Evolutionary conservation across 768 basidiomycete species (phyloP), one percentile per base, ranked within the genome.

Genomic region (Dentipellis sp.): DNA sequence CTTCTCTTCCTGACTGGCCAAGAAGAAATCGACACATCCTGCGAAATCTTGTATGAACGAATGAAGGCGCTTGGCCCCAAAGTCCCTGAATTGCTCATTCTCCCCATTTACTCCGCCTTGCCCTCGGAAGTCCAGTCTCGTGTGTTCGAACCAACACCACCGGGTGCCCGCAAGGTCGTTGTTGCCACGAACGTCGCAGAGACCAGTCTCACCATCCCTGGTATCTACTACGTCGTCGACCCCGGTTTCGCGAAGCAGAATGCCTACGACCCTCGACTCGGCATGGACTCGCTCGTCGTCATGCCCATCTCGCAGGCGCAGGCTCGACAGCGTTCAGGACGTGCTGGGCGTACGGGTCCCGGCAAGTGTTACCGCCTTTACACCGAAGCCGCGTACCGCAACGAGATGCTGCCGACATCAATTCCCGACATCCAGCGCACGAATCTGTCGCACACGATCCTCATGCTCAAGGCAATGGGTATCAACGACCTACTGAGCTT

Each of bases 101-200:
- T 98, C 14, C 97, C 97, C 29, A 95, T 99, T 60, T 99, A 99
- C 71, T 97, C 95, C 36, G 94, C 95, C 52, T 83, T 98, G 16
- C 94, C 97, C 4, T 98, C 95, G 4, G 95, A 97, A 70, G 94
- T 97, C 54, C 97, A 99, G 70, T 97, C 94, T 7, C 81, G 91
- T 34, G 95, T 99, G 40, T 99, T 99, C 71, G 97, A 98, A 58
- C 94, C 95, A 5, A 92, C 97, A 0, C 97, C 97, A 6, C 94
- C 94, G 16, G 97, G 97, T 50, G 86, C 95, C n/a, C 89, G 97
- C 58, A 99, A 99, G 74, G 93, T 95, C 59, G 94, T 98, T 66
- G 91, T 99, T 63, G 95, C 97, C n/a, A 99, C 97, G 22, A 99
- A 98, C 70, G 94, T 97, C 54, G 97, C 97, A 2, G 97, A 99